Evolutionary conservation across 345 rosid species (phyloP), one percentile per base, ranked within the genome.

Genomic region (Arabidopsis thaliana): DNA sequence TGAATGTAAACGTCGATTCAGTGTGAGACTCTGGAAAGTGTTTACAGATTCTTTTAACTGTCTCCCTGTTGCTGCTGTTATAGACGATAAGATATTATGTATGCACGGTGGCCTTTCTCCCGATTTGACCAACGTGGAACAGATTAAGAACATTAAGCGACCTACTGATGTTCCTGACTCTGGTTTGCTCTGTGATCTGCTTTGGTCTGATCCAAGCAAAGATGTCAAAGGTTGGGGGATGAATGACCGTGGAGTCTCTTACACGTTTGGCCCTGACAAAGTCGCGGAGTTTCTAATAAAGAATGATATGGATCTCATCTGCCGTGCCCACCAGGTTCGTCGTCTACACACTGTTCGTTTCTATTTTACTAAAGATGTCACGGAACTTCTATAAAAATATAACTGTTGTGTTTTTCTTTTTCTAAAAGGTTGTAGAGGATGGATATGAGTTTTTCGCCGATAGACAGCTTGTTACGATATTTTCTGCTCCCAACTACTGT

Each of bases 51-150:
- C 91, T 82, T 93, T 93, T 59, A 90, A 93, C 83, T 93, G 98
- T 79, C 95, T 93, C 53, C 98, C 98, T 1, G 93, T 93, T 69
- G 97, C 97, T 70, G 98, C 93, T 75, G 84, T 89, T n/a, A 89
- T 93, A 71, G 98, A 93, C 40, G 98, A 90, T 59, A 93, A 90
- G 80, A 93, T 93, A 69, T 71, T 93, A 81, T 93, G 98, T 81
- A 93, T 93, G 98, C 98, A 93, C 45, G 98, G 97, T 67, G 98
- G 97, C 2, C 91, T 93, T 60, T 93, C 98, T 78, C 98, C 97
- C 44, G 95, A 90, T 59, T 77, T 93, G 81, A 77, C 83, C 33
- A 72, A 82, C 56, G 80, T 93, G 84, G 91, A 93, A 77, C 88
- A 90, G 80, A 93, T 93, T 61, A 88, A 87, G 83, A 85, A 61